Percentiles rank a stretch among this genome's conserved stretches.
Conservation (phyloP, 768 basidiomycete species). For the Strobilomyces dryophilus region DNA sequence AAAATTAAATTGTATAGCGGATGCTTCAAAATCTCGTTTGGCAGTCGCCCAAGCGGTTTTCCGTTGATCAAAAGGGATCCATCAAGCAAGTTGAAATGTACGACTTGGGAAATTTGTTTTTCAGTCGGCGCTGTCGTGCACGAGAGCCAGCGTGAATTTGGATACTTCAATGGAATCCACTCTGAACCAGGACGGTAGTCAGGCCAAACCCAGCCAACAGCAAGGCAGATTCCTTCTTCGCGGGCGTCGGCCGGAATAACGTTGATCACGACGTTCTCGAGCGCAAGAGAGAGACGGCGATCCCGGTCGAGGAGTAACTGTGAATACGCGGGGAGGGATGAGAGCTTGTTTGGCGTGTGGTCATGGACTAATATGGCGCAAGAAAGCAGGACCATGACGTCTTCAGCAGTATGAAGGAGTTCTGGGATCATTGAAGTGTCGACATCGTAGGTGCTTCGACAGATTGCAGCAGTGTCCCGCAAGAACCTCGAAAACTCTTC, state of each 20-base stretch:
- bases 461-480: too few species aligned
- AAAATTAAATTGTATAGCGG: slow-evolving; percentile 8
- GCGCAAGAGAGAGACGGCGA: too few species aligned
- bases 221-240: slow-evolving; percentile 11
- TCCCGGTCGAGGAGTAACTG: background rate
- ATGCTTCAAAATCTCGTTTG: too few species aligned
- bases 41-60: too few species aligned
- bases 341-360: slow-evolving; percentile 6
- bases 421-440: too few species aligned
- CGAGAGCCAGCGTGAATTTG: slow-evolving; percentile 14
- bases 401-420: background rate
- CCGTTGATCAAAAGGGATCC: slow-evolving; percentile 19
- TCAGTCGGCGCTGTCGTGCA: background rate
- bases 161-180: slow-evolving; percentile 6
- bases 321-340: background rate
- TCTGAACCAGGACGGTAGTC: slow-evolving; percentile 4
- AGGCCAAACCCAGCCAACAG: slow-evolving; percentile 5
- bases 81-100: too few species aligned
- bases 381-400: slow-evolving; percentile 7
- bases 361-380: slow-evolving; percentile 22
- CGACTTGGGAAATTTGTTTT: slow-evolving; percentile 1
- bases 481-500: too few species aligned
- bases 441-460: too few species aligned
- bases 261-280: too few species aligned
- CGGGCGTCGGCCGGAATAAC: background rate